A percentile compares a stretch with the other conserved stretches of the same genome.
Conservation (phyloP, 768 basidiomycete species). For the Boletellus ananiceps region DNA sequence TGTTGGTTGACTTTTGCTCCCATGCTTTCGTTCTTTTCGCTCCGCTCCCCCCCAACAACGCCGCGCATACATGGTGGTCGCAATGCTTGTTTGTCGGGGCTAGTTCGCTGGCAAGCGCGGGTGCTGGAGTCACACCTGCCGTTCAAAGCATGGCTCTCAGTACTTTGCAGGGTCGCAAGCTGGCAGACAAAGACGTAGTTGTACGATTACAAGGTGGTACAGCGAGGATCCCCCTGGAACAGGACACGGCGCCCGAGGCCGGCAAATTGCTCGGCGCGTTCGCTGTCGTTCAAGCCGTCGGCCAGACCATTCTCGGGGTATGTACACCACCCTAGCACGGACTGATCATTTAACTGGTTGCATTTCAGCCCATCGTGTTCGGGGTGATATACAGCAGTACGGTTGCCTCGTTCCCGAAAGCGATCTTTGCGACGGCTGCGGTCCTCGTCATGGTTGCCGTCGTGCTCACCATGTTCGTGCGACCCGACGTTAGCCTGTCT, state of each 20-base stretch:
- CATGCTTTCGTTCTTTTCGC: slow-evolving; percentile 56
- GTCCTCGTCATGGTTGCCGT: slow-evolving; percentile 51
- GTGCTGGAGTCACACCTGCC: slow-evolving; percentile 65
- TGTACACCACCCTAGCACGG: slow-evolving; percentile 9
- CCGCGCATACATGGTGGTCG: slow-evolving; percentile 19
- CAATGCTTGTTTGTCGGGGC: slow-evolving; percentile 51
- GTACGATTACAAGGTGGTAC: slow-evolving; percentile 13
- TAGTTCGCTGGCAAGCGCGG: slow-evolving; percentile 60
- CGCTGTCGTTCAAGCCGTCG: slow-evolving; percentile 60
- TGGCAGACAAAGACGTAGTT: slow-evolving; percentile 34
- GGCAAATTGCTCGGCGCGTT: slow-evolving; percentile 71
- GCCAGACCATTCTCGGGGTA: slow-evolving; percentile 56
- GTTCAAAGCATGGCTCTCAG: slow-evolving; percentile 71
- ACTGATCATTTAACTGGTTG: slow-evolving; percentile 8
- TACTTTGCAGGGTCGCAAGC: slow-evolving; percentile 39
- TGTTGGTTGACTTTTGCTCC: slow-evolving; percentile 63
- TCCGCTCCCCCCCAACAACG: slow-evolving; percentile 38
- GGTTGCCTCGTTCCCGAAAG: slow-evolving; percentile 60
- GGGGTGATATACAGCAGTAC: slow-evolving; percentile 61
- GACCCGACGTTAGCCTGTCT: slow-evolving; percentile 29
- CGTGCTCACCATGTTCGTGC: slow-evolving; percentile 40
- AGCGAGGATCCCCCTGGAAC: slow-evolving; percentile 1
- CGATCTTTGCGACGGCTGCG: slow-evolving; percentile 61
- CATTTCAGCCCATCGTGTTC: slow-evolving; percentile 60
- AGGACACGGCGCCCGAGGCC: slow-evolving; percentile 33